Evolutionary conservation across 78 protist genomes (phyloP).

Genomic region (Cavenderia fasciculata): DNA sequence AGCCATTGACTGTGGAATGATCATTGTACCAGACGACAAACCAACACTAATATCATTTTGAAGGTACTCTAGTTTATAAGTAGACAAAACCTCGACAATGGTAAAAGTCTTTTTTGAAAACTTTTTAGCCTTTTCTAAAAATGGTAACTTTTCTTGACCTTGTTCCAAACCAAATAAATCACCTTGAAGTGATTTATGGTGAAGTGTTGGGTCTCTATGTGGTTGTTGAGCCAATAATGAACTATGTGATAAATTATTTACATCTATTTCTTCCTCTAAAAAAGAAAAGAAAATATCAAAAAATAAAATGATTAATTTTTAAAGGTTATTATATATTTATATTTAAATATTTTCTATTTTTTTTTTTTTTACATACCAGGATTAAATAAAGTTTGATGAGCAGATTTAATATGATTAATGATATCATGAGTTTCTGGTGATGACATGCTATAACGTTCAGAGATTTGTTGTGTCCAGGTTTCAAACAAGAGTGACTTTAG

Average conservation of each 20-base stretch:
- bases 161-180: neutral
- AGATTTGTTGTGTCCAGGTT: neutral
- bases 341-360: neutral
- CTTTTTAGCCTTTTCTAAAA: neutral
- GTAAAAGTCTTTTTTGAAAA: neutral
- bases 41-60: constrained; percentile 50
- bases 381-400: neutral
- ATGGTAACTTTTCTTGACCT: neutral
- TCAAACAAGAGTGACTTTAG: neutral
- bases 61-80: constrained; percentile 21
- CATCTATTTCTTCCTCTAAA: neutral
- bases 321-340: too few species aligned
- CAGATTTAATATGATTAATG: neutral
- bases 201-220: neutral
- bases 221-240: neutral
- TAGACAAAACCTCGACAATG: constrained; percentile 2
- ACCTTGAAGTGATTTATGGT: neutral
- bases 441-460: neutral
- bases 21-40: constrained; percentile 47
- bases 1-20: constrained; percentile 78
- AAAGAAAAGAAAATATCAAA: too few species aligned
- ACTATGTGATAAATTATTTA: neutral
- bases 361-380: neutral
- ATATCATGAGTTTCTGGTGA: neutral
- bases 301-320: too few species aligned